Evolutionary conservation across 1,284 basidiomycete species (phyloP).

Genomic region (Ceratorhiza oryzae-sativae): DNA sequence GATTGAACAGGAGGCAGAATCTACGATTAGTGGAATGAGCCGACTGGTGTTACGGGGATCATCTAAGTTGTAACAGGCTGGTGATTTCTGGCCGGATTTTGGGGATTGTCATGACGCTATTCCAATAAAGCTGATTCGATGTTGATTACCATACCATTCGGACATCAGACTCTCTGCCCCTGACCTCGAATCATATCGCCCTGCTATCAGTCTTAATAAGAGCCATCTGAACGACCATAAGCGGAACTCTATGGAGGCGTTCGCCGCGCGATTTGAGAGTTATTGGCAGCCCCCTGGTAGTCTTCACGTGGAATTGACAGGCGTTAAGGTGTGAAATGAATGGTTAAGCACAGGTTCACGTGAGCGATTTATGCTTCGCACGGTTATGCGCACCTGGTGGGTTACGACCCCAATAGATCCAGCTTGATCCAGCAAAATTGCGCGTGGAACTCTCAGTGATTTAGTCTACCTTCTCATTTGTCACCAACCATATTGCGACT

Average conservation of each 20-base stretch:
- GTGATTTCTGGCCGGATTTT: background rate
- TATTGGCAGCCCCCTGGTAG: background rate
- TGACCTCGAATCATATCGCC: background rate
- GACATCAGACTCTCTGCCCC: background rate
- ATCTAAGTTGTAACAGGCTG: conserved; percentile 5
- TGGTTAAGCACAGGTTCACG: background rate
- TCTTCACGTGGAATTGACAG: background rate
- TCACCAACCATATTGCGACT: background rate
- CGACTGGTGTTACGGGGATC: conserved; percentile 10
- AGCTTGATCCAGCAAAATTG: background rate
- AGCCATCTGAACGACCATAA: background rate
- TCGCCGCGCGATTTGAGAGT: background rate
- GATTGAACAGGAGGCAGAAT: conserved; percentile 82
- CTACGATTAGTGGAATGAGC: conserved; percentile 64
- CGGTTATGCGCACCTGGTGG: background rate
- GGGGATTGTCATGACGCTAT: background rate
- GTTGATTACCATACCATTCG: background rate
- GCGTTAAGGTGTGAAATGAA: background rate
- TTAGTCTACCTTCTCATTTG: too few species aligned
- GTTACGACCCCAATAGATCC: background rate
- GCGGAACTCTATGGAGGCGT: background rate
- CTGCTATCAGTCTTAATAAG: background rate
- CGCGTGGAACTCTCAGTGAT: background rate
- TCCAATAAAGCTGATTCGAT: background rate
- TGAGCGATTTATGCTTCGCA: background rate